phyloP scores from a whole-genome alignment of 129 eudicot species.

The Pulicaria dysenterica region DNA sequence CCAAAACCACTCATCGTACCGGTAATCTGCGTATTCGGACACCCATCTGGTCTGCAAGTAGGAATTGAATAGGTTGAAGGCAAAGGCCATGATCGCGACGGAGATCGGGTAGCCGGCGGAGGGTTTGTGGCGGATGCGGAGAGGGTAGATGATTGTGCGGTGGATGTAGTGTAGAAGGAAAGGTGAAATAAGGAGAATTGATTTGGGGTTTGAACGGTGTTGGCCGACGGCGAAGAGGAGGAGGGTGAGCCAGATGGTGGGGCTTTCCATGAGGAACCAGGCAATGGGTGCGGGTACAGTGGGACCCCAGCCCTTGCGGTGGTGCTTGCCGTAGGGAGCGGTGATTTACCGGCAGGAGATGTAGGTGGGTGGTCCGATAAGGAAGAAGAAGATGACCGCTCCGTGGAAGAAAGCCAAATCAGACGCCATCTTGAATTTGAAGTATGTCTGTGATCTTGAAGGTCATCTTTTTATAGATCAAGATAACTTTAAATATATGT shows the following conservation, averaged over 20 bases:
- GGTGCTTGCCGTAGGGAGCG: conserved; percentile 93
- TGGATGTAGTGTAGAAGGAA: conserved; percentile 81
- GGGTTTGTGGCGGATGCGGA: conserved; percentile 42
- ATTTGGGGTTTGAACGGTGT: conserved; percentile 43
- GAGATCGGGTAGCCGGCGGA: conserved; percentile 50
- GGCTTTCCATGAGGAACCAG: conserved; percentile 92
- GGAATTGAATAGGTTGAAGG: conserved; percentile 61
- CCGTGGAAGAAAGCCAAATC: conserved; percentile 50
- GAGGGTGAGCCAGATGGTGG: conserved; percentile 68
- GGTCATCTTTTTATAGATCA: too few relatives aligned
- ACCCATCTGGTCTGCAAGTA: conserved; percentile 82
- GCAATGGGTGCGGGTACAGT: conserved; percentile 67
- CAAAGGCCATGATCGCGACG: conserved; percentile 61
- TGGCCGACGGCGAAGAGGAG: conserved; percentile 70
- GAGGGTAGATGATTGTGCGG: conserved; percentile 85
- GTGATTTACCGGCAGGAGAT: conserved; percentile 65
- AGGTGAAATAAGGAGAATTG: conserved; percentile 50
- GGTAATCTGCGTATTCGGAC: conserved; percentile 59
- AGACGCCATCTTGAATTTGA: neutral
- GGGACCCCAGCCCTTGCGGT: conserved; percentile 88
- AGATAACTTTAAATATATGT: too few relatives aligned
- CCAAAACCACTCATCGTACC: conserved; percentile 59
- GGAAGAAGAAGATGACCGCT: conserved; percentile 42
- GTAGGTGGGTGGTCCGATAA: conserved; percentile 58
- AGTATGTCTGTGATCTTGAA: too few relatives aligned